Conservation (phyloP, 129 eudicot genomes). For the Oenanthe sinensis region DNA sequence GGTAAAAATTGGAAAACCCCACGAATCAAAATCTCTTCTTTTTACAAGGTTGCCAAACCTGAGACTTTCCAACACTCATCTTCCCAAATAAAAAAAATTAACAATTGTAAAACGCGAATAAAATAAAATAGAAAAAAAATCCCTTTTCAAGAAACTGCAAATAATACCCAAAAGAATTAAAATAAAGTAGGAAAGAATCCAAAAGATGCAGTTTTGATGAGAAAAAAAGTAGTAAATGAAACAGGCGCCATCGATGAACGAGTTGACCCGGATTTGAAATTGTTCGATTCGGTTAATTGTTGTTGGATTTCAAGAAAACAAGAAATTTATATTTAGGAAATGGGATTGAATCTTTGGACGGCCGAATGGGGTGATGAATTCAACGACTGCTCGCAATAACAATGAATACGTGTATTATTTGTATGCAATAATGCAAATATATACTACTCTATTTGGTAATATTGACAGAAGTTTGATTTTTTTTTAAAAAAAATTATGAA, state of each 20-base stretch:
- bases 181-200: background rate
- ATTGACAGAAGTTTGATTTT: too few relatives aligned
- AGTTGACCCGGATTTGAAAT: background rate
- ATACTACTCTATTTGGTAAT: too few relatives aligned
- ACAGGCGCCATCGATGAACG: background rate
- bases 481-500: too few relatives aligned
- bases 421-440: too few relatives aligned
- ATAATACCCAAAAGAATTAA: background rate
- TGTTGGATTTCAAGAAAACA: background rate
- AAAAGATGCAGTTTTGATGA: background rate
- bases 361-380: background rate
- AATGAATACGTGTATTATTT: background rate
- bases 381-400: background rate
- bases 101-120: background rate
- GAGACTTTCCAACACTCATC: slow-evolving; percentile 13
- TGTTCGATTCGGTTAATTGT: background rate
- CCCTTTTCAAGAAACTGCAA: background rate
- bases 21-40: slow-evolving; percentile 6
- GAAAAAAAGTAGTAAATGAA: background rate
- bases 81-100: background rate
- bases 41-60: slow-evolving; percentile 15
- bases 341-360: background rate
- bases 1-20: background rate
- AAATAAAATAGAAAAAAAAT: background rate
- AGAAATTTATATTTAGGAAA: background rate